Percentiles rank a stretch among this genome's conserved stretches.
Evolutionary conservation across 78 protist genomes (phyloP).

Genomic region (Dictyostelium intermedium): DNA sequence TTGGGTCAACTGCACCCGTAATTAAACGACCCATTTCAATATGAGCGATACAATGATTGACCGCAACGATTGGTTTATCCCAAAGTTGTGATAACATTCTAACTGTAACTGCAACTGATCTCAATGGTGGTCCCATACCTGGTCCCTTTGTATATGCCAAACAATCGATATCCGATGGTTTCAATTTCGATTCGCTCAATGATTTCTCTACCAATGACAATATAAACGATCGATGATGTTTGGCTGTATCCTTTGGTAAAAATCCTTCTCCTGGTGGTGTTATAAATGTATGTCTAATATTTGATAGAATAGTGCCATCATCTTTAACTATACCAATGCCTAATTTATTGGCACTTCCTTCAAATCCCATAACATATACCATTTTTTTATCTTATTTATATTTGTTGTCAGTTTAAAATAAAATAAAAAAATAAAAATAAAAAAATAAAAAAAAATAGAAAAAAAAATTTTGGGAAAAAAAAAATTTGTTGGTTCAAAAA

Average conservation of each 20-base stretch:
- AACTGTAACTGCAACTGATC: constrained; percentile 93
- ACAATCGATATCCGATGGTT: constrained; percentile 78
- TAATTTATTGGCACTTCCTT: constrained; percentile 99
- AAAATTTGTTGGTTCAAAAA: not conserved
- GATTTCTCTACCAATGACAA: constrained; percentile 81
- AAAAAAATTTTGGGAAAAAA: not conserved
- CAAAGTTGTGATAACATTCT: constrained; percentile 96
- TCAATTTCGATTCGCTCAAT: constrained; percentile 85
- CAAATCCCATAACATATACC: constrained; percentile 94
- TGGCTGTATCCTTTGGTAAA: constrained; percentile 96
- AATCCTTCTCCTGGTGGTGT: constrained; percentile 99
- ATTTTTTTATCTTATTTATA: not conserved
- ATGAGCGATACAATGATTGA: constrained; percentile 99
- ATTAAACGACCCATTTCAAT: constrained; percentile 99
- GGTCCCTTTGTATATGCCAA: constrained; percentile 97
- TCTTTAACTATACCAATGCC: constrained; percentile 98
- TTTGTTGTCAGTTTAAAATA: not conserved
- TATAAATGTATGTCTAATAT: constrained; percentile 95
- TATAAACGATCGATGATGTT: constrained; percentile 86
- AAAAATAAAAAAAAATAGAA: not conserved
- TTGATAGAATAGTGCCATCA: constrained; percentile 96
- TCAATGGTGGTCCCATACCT: constrained; percentile 98
- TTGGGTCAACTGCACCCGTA: constrained; percentile 95
- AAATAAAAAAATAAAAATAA: not conserved
- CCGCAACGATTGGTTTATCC: constrained; percentile 96